A percentile compares a stretch with the other conserved stretches of the same genome.
Conservation (phyloP, 345 rosid species). For the Linum trigynum region DNA sequence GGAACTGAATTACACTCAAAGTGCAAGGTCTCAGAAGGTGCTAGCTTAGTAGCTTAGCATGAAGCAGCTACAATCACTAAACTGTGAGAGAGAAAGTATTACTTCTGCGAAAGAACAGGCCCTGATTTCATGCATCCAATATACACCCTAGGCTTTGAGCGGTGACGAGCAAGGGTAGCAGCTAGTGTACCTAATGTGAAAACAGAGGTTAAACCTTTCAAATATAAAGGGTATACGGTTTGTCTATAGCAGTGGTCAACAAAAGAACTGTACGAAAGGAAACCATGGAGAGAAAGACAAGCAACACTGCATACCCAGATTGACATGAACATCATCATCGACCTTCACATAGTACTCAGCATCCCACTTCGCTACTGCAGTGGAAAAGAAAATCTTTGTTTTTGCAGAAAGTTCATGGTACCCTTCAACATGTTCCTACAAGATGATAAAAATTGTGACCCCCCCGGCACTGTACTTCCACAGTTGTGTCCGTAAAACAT, state of each 20-base stretch:
- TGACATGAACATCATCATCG: slow-evolving; percentile 99
- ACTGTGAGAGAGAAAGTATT: slow-evolving; percentile 17
- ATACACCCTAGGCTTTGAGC: slow-evolving; percentile 83
- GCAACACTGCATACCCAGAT: slow-evolving; percentile 53
- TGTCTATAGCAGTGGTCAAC: neutral
- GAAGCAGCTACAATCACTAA: slow-evolving; percentile 1
- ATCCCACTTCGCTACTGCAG: slow-evolving; percentile 94
- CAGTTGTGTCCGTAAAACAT: neutral
- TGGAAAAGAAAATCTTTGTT: slow-evolving; percentile 82
- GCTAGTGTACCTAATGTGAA: slow-evolving; percentile 62
- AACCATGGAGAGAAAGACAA: neutral
- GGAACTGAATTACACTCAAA: slow-evolving; percentile 5
- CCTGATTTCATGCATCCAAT: slow-evolving; percentile 99
- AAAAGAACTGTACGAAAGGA: neutral
- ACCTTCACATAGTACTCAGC: slow-evolving; percentile 89
- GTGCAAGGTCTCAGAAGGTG: neutral
- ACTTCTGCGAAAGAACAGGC: slow-evolving; percentile 91
- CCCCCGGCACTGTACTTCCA: too few relatives aligned
- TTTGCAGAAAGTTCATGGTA: slow-evolving; percentile 95
- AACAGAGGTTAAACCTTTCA: neutral
- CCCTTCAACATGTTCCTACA: slow-evolving; percentile 93
- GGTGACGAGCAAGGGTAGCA: slow-evolving; percentile 79
- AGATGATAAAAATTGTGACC: slow-evolving; percentile 8
- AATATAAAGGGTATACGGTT: neutral
- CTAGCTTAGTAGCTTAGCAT: neutral